These are phyloP conservation scores for Petunia hybrid DNA, from an alignment of 305 asterid genomes.

Conservation along the genomic window DNA sequence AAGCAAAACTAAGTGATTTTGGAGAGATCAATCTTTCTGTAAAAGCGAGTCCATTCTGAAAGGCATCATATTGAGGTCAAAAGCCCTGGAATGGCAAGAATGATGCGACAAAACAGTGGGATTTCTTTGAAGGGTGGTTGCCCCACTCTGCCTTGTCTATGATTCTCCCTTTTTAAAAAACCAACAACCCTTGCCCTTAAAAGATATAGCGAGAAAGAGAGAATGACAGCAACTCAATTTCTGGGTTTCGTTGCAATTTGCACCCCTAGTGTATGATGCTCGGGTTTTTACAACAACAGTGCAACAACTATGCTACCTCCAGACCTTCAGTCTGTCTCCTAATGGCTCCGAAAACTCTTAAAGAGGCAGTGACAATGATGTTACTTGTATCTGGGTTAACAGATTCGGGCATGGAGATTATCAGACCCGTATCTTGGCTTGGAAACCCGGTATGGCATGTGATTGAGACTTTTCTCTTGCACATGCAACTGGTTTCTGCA, in stretches of 20 bases:
- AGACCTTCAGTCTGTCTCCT: neutral
- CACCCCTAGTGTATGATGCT: neutral
- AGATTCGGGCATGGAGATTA: conserved; percentile 16
- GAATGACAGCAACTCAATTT: neutral
- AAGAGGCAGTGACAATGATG: conserved; percentile 36
- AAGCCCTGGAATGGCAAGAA: neutral
- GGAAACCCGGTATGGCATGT: conserved; percentile 24
- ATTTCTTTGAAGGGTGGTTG: conserved; percentile 38
- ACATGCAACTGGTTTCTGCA: conserved; percentile 3
- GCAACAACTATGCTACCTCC: conserved; percentile 2
- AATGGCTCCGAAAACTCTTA: neutral
- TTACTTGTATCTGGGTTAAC: conserved; percentile 37
- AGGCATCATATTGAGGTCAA: too few relatives aligned
- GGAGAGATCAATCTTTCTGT: too few relatives aligned
- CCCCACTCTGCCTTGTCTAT: conserved; percentile 34
- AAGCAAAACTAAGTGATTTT: too few relatives aligned
- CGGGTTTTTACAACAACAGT: neutral
- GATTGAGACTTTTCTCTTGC: neutral
- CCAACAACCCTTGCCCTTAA: conserved; percentile 8
- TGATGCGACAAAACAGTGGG: conserved; percentile 37
- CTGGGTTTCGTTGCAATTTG: neutral
- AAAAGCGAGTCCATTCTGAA: too few relatives aligned
- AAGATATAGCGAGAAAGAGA: neutral
- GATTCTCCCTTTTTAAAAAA: neutral
- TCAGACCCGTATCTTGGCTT: conserved; percentile 33